phyloP scores from a whole-genome alignment of 345 rosid genomes.

The Rhizophora mangle region DNA sequence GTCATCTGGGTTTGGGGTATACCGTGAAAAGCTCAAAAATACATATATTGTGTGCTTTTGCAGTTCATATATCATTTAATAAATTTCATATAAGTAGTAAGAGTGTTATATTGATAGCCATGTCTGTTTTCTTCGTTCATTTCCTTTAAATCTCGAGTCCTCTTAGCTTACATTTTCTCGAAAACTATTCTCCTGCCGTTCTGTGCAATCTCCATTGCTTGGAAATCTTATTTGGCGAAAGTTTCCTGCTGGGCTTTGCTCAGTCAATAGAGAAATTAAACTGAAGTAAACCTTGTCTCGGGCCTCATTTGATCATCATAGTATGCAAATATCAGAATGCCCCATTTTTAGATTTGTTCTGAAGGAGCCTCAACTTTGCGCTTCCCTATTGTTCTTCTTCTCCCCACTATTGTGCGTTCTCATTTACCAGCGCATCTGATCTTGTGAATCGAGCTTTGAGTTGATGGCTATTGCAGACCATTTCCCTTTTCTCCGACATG shows the following conservation, averaged over 20 bases:
- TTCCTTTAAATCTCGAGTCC: not conserved
- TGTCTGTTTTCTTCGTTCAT: not conserved
- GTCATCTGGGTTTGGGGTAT: constrained; percentile 33
- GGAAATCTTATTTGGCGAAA: not conserved
- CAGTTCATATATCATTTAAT: constrained; percentile 33
- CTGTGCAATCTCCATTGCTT: not conserved
- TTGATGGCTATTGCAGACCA: no score
- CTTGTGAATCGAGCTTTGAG: no score
- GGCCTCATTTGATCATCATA: not conserved
- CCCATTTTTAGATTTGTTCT: not conserved
- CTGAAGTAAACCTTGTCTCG: not conserved
- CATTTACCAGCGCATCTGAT: no score
- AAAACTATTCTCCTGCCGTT: not conserved
- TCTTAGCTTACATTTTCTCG: not conserved
- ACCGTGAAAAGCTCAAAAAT: constrained; percentile 46
- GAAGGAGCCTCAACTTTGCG: not conserved
- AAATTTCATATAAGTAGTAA: constrained; percentile 14
- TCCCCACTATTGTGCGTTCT: no score
- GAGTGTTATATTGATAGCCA: constrained; percentile 1
- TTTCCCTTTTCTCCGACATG: no score
- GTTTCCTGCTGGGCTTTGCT: not conserved
- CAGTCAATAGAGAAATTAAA: no score
- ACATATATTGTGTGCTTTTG: constrained; percentile 31
- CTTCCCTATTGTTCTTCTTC: not conserved
- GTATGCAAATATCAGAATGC: not conserved